These are phyloP conservation scores for Tremellales sp. DNA, from an alignment of 1,284 basidiomycete genomes.

Conservation along the genomic window DNA sequence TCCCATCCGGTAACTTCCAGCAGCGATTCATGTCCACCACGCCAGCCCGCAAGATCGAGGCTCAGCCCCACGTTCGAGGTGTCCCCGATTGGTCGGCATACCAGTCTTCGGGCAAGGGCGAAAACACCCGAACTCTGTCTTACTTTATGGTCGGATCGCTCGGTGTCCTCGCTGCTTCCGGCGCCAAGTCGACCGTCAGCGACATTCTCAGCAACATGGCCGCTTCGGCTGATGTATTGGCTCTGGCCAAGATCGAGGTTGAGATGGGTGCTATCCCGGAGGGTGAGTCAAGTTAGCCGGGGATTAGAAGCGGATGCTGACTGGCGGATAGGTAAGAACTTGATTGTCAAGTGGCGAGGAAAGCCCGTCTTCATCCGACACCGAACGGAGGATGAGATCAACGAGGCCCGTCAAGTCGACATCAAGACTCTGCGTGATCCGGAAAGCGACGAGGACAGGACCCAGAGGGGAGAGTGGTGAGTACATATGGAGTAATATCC, in stretches of 20 bases:
- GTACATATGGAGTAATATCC: conserved; percentile 18
- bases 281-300: conserved; percentile 63
- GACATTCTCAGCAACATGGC: conserved; percentile 96
- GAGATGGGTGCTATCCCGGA: conserved; percentile 88
- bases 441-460: conserved; percentile 78
- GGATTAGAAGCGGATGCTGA: too few species aligned
- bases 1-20: conserved; percentile 55
- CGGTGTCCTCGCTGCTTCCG: conserved; percentile 88
- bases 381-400: conserved; percentile 86
- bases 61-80: conserved; percentile 43
- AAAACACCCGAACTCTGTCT: conserved; percentile 82
- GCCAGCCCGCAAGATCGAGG: conserved; percentile 49
- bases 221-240: conserved; percentile 95
- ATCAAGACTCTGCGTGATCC: conserved; percentile 90
- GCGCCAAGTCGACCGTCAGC: conserved; percentile 87
- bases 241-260: conserved; percentile 96
- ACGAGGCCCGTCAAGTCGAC: conserved; percentile 82
- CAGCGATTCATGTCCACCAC: conserved; percentile 59
- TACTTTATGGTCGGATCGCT: conserved; percentile 98
- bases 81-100: conserved; percentile 89
- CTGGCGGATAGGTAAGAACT: conserved; percentile 47
- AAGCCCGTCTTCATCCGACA: conserved; percentile 99
- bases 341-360: conserved; percentile 98
- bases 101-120: conserved; percentile 62
- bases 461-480: conserved; percentile 92